Conservation (phyloP, 129 eudicot genomes). For the Ambrosia artemisiifolia region DNA sequence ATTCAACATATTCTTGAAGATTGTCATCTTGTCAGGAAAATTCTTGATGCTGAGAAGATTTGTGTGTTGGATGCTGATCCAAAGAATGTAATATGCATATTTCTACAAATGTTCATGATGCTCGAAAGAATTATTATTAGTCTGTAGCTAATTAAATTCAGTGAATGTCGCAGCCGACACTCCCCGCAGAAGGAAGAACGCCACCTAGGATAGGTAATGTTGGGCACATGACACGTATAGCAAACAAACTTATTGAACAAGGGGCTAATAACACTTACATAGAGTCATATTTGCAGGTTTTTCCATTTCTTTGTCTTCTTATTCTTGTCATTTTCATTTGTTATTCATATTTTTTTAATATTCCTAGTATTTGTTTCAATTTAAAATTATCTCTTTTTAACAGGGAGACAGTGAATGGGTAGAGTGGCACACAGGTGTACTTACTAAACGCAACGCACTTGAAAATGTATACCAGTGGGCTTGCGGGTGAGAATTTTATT, state of each 20-base stretch:
- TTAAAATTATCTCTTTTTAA: slow-evolving; percentile 16
- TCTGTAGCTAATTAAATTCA: slow-evolving; percentile 4
- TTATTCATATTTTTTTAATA: not conserved
- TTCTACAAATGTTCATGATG: not conserved
- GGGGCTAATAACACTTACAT: slow-evolving; percentile 57
- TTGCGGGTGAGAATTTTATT: slow-evolving; percentile 69
- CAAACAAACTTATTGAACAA: slow-evolving; percentile 81
- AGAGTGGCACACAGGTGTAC: slow-evolving; percentile 88
- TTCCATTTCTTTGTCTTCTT: slow-evolving; percentile 2
- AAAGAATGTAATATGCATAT: slow-evolving; percentile 47
- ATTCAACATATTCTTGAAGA: slow-evolving; percentile 70
- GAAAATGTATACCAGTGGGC: slow-evolving; percentile 97
- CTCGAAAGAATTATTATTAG: not conserved
- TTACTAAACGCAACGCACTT: slow-evolving; percentile 68
- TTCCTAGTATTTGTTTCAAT: not conserved
- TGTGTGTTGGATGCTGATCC: slow-evolving; percentile 43
- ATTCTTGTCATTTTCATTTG: not conserved
- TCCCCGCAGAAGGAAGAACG: slow-evolving; percentile 62
- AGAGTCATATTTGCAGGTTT: slow-evolving; percentile 72
- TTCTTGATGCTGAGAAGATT: slow-evolving; percentile 75
- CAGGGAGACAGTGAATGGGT: slow-evolving; percentile 91
- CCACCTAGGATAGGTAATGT: slow-evolving; percentile 87
- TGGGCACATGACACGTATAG: slow-evolving; percentile 85
- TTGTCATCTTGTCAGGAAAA: slow-evolving; percentile 75
- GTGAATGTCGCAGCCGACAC: slow-evolving; percentile 68